phyloP scores from a whole-genome alignment of 192 early-diverging fungal genomes.

The Lunasporangiospora selenospora region DNA sequence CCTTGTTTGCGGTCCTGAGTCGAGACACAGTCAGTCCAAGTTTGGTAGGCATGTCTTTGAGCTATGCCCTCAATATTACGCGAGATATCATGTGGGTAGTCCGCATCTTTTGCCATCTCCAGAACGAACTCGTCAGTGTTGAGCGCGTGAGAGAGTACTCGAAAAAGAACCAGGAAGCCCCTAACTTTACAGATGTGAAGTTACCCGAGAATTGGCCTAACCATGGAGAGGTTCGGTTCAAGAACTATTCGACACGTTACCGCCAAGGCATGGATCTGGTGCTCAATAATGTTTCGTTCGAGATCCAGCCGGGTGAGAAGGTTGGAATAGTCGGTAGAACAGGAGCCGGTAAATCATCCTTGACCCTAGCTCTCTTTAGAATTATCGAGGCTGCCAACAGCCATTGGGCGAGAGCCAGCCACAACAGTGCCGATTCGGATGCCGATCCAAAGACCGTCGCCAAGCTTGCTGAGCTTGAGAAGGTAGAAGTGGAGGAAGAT shows the following conservation, averaged over 20 bases:
- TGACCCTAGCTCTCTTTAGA: slow-evolving; percentile 57
- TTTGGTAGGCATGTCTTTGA: slow-evolving; percentile 69
- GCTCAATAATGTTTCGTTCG: slow-evolving; percentile 67
- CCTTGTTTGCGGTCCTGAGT: slow-evolving; percentile 73
- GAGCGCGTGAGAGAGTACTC: slow-evolving; percentile 78
- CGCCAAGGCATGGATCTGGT: slow-evolving; percentile 79
- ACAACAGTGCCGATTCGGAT: slow-evolving; percentile 16
- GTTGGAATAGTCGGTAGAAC: slow-evolving; percentile 77
- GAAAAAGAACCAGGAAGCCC: slow-evolving; percentile 39
- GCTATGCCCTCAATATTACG: slow-evolving; percentile 78
- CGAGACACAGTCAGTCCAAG: slow-evolving; percentile 67
- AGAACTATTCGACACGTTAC: slow-evolving; percentile 80
- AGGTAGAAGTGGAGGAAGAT: slow-evolving; percentile 21
- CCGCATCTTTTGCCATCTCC: slow-evolving; percentile 82
- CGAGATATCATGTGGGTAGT: slow-evolving; percentile 86
- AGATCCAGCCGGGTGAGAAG: slow-evolving; percentile 55
- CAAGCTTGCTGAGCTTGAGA: slow-evolving; percentile 3
- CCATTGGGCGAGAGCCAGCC: slow-evolving; percentile 21
- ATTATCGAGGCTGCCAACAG: slow-evolving; percentile 52
- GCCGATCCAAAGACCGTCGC: neutral
- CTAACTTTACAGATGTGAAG: slow-evolving; percentile 53
- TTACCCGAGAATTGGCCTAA: slow-evolving; percentile 73
- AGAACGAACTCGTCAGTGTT: slow-evolving; percentile 72
- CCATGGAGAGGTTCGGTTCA: slow-evolving; percentile 73
- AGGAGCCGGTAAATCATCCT: slow-evolving; percentile 52